Percentiles rank a stretch among this genome's conserved stretches.
Evolutionary conservation across 2,329 filamentous ascomycete genomes (phyloP).

Genomic region (Didymella keratinophila): DNA sequence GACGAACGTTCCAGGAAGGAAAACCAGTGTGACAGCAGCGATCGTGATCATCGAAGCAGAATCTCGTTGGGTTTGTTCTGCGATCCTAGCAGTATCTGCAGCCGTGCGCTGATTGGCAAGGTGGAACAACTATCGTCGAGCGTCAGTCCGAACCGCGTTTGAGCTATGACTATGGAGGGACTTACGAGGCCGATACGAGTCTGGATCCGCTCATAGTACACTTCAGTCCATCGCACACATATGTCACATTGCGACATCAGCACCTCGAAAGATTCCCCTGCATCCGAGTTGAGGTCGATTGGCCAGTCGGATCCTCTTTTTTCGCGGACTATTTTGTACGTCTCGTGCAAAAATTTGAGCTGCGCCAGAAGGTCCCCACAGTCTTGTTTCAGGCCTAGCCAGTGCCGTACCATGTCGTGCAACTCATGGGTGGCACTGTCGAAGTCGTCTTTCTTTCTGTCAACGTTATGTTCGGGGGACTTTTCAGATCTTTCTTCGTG

Average conservation of each 20-base stretch:
- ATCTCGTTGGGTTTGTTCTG: slow-evolving; percentile 34
- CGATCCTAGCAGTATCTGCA: slow-evolving; percentile 27
- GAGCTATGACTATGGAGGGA: no score
- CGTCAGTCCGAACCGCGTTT: not conserved
- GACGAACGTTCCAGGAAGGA: slow-evolving; percentile 36
- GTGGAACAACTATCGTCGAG: slow-evolving; percentile 20
- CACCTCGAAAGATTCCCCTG: slow-evolving; percentile 28
- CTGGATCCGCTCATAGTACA: slow-evolving; percentile 33
- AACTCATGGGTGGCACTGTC: slow-evolving; percentile 24
- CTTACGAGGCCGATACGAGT: slow-evolving; percentile 34
- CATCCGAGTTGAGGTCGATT: slow-evolving; percentile 15
- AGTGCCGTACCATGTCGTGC: slow-evolving; percentile 29
- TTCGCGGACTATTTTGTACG: slow-evolving; percentile 9
- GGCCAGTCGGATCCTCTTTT: slow-evolving; percentile 21
- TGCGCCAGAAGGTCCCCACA: slow-evolving; percentile 26
- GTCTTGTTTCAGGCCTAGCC: slow-evolving; percentile 35
- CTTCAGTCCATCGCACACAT: slow-evolving; percentile 27
- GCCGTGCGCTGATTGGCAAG: slow-evolving; percentile 34
- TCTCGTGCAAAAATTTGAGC: slow-evolving; percentile 28
- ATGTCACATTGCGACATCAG: slow-evolving; percentile 31
- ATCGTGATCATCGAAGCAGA: slow-evolving; percentile 41
- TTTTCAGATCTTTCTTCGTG: no score
- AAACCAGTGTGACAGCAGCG: slow-evolving; percentile 37
- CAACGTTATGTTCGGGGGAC: no score
- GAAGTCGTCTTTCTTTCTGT: no score